Evolutionary conservation across 768 basidiomycete genomes (phyloP), one percentile per base, ranked within the genome.

Genomic region (Tephrocybe sp.): DNA sequence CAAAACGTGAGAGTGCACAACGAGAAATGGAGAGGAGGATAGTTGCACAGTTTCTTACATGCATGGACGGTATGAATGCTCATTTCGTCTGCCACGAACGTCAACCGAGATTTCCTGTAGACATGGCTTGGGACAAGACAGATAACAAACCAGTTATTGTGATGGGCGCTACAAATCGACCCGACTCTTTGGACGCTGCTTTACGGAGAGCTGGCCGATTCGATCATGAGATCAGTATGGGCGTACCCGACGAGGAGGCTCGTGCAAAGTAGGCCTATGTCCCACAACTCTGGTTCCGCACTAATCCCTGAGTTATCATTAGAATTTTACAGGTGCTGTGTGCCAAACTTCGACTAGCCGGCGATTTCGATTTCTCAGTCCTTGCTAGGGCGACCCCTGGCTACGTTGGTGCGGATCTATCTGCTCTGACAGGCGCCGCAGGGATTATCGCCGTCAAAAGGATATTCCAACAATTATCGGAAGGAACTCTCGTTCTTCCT

Each of bases 1-100:
- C 94, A 0, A 99, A 98, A 70, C 75, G 97, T 52, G 97, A 99
- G 69, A 97, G 90, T 58, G 95, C 97, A 0, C 97, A 99, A 61
- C 76, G 95, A 49, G 97, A 98, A 69, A 98, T 97, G 97, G 97
- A 98, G 61, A 72, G 94, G 38, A 79, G 97, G 11, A 98, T 99
- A 43, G 95, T 99, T 9, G 95, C 95, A 0, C 97, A 99, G 64
- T 90, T 99, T 56, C 68, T 98, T 47, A 98, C 95, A 0, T 97
- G 95, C 71, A 97, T 99, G 91, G 97, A 99, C 65, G 95, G 95
- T 97, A 58, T 33, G 5, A 38, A 19, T 44, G 15, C 3, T n/a
- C 11, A 29, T 29, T 4, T 3, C 19, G 27, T 47, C 29, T 39
- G 11, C 31, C 12, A 15, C 13, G 12, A 7, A 21, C 24, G 23